These are phyloP conservation scores for Claviceps monticola DNA, from an alignment of 2,329 filamentous ascomycete genomes.

Conservation along the genomic window DNA sequence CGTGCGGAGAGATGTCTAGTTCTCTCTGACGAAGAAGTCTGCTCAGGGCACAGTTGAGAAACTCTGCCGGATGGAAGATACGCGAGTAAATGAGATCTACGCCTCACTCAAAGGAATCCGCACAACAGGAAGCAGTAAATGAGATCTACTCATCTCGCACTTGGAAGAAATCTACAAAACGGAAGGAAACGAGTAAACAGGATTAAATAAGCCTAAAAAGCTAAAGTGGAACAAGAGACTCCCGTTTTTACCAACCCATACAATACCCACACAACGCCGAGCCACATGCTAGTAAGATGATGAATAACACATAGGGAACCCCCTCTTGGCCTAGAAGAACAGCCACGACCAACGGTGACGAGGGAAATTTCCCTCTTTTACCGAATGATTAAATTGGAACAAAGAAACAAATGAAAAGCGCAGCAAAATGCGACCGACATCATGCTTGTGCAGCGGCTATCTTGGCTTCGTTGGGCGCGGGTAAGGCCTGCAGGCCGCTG, in stretches of 20 bases:
- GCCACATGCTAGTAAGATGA: slow-evolving; percentile 22
- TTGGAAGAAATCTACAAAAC: background rate
- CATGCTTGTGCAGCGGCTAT: slow-evolving; percentile 24
- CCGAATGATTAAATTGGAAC: background rate
- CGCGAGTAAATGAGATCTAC: too few relatives aligned
- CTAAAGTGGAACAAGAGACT: background rate
- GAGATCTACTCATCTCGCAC: background rate
- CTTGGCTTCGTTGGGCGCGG: slow-evolving; percentile 30
- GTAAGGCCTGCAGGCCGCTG: slow-evolving; percentile 27
- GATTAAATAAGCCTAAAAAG: background rate
- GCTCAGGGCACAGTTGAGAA: too few relatives aligned
- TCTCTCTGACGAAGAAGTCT: too few relatives aligned
- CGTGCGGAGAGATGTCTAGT: too few relatives aligned
- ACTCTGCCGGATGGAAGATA: too few relatives aligned
- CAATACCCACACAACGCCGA: slow-evolving; percentile 22
- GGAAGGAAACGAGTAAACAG: background rate
- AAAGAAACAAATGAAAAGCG: background rate
- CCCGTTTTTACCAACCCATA: background rate
- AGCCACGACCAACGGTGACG: background rate
- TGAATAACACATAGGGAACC: slow-evolving; percentile 7
- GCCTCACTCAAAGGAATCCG: too few relatives aligned
- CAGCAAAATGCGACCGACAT: background rate
- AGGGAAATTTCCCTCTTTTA: background rate
- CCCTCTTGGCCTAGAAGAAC: background rate
- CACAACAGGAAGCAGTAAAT: too few relatives aligned